Evolutionary conservation across 305 asterid species (phyloP), one percentile per base, ranked within the genome.

Genomic region (Fraxinus floribunda): DNA sequence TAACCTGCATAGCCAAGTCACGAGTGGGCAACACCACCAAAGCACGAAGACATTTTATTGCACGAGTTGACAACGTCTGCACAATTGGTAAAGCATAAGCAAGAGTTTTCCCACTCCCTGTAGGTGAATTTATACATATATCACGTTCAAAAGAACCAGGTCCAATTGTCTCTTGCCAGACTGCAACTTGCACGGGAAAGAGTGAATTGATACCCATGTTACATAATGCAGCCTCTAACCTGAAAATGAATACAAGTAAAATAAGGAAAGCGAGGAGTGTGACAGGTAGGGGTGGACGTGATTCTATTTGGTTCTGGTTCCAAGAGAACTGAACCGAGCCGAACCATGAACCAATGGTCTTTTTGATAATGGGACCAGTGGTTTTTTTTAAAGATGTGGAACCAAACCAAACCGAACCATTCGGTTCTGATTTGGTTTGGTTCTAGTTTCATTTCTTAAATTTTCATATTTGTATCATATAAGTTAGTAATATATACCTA

Each of bases 51-150:
- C 95, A 91, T 88, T 88, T 92, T 73, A 92, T 82, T 7, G 90
- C 79, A 52, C 97, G 94, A 41, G 89, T 88, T 7, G 95, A 93
- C 55, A 95, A 85, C 87, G 55, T 86, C 84, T 95, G 99, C 88
- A 94, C 90, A 71, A 95, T 94, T 16, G 99, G 99, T 75, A 95
- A 86, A 80, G 97, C 97, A 86, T 94, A 95, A 62, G 98, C 94
- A 83, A 95, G 87, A 49, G 98, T 95, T 87, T 95, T 95, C 60
- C 99, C 99, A 60, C 97, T 94, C 70, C 99, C 99, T 3, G 99
- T 95, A 3, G 97, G 98, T 18, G 98, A 92, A 83, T 91, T 93
- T 83, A 94, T 87, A 85, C 98, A 95, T 78, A 95, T 89, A 78
- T 95, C 99, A 55, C 99, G 89, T 78, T 88, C 91, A 38, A 92